Conservation (phyloP, 2,329 filamentous ascomycete genomes). For the Huntiella moniliformis region DNA sequence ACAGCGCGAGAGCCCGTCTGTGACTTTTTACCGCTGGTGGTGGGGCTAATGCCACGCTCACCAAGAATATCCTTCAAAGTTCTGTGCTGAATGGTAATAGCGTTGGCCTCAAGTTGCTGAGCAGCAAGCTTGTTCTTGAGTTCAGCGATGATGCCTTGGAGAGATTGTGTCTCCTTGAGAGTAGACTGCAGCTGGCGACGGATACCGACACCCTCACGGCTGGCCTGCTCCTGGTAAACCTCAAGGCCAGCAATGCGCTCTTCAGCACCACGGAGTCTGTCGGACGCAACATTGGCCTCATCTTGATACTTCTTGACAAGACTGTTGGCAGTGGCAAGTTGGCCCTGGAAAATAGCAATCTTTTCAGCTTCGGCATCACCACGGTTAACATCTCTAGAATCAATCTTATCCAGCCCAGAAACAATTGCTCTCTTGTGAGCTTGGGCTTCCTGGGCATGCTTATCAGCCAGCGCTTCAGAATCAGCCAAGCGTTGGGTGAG, state of each 20-base stretch:
- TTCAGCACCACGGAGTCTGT: constrained; percentile 80
- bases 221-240: constrained; percentile 92
- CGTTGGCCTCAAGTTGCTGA: constrained; percentile 86
- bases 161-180: constrained; percentile 63
- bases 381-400: constrained; percentile 31
- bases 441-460: constrained; percentile 69
- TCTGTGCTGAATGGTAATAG: constrained; percentile 75
- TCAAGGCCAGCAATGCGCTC: constrained; percentile 93
- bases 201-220: constrained; percentile 76
- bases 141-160: constrained; percentile 64
- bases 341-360: constrained; percentile 54
- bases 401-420: constrained; percentile 60
- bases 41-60: constrained; percentile 71
- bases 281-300: constrained; percentile 69
- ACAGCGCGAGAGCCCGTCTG: constrained; percentile 46
- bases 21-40: constrained; percentile 45
- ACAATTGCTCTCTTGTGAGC: constrained; percentile 71
- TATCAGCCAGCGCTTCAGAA: constrained; percentile 73
- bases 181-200: constrained; percentile 75
- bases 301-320: constrained; percentile 77
- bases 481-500: constrained; percentile 59
- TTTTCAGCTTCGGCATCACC: constrained; percentile 42
- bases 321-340: constrained; percentile 57
- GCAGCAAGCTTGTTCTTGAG: constrained; percentile 65
- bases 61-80: constrained; percentile 82